These are phyloP conservation scores for Lepiota venenata DNA, from an alignment of 768 basidiomycete species.

Conservation along the genomic window DNA sequence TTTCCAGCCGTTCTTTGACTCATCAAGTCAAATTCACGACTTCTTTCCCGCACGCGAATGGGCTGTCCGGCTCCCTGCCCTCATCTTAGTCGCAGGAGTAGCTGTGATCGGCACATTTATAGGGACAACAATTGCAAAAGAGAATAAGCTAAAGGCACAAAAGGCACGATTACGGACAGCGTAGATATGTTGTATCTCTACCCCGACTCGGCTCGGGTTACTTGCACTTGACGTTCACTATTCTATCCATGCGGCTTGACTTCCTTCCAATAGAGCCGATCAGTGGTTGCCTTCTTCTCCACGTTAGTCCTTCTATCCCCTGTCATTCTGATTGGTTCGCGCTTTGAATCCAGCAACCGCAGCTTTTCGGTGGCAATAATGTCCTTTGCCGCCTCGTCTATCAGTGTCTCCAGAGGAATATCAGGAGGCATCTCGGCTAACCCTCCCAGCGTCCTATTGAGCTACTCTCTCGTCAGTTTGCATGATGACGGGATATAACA, in stretches of 20 bases:
- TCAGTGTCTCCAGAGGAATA: constrained; percentile 38
- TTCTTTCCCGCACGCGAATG: constrained; percentile 91
- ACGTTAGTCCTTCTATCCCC: constrained; percentile 7
- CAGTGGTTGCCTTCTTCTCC: constrained; percentile 10
- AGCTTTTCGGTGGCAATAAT: constrained; percentile 70
- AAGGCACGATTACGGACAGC: constrained; percentile 62
- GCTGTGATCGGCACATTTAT: constrained; percentile 79
- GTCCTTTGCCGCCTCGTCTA: constrained; percentile 60
- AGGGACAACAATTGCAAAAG: constrained; percentile 71
- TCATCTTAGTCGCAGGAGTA: constrained; percentile 78
- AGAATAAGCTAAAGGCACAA: constrained; percentile 65
- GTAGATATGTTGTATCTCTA: constrained; percentile 26
- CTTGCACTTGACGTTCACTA: constrained; percentile 10
- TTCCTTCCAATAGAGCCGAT: constrained; percentile 4
- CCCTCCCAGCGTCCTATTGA: constrained; percentile 49
- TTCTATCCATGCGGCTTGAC: constrained; percentile 5
- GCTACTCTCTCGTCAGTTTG: constrained; percentile 28
- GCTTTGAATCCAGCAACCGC: constrained; percentile 42
- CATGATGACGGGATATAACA: not conserved
- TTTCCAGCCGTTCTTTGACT: constrained; percentile 76
- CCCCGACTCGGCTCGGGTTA: not conserved
- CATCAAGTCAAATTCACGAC: constrained; percentile 65
- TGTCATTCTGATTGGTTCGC: constrained; percentile 15
- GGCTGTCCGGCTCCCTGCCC: constrained; percentile 85
- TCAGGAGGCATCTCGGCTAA: constrained; percentile 51